Percentiles rank a stretch among this genome's conserved stretches.
phyloP scores from a whole-genome alignment of 257 asterid genomes.

The Avicennia marina region DNA sequence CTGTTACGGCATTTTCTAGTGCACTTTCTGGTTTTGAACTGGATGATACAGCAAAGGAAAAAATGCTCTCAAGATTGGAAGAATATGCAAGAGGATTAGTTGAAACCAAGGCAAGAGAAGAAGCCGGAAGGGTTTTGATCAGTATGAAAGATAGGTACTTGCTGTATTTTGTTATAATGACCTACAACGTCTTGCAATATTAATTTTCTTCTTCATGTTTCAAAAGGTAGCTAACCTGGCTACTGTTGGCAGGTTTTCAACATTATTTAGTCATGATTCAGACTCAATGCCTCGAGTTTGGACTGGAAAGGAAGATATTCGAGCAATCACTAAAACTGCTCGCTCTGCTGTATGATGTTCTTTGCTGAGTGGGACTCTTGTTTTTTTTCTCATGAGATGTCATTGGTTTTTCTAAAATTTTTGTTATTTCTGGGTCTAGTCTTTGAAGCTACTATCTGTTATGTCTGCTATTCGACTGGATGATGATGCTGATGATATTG shows the following conservation, averaged over 20 bases:
- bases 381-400: slow-evolving; percentile 3
- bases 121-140: slow-evolving; percentile 86
- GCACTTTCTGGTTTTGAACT: slow-evolving; percentile 87
- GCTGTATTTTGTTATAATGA: slow-evolving; percentile 14
- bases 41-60: slow-evolving; percentile 55
- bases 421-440: slow-evolving; percentile 36
- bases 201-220: slow-evolving; percentile 3
- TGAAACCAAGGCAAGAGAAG: slow-evolving; percentile 89
- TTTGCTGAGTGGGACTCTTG: background rate
- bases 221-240: slow-evolving; percentile 20
- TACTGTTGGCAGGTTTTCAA: slow-evolving; percentile 46
- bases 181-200: slow-evolving; percentile 6
- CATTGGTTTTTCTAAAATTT: slow-evolving; percentile 9
- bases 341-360: slow-evolving; percentile 62
- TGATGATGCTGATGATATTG: slow-evolving; percentile 65
- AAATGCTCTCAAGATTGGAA: slow-evolving; percentile 61
- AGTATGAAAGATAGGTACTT: slow-evolving; percentile 92
- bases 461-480: slow-evolving; percentile 94
- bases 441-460: slow-evolving; percentile 84
- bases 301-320: slow-evolving; percentile 84
- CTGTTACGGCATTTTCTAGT: slow-evolving; percentile 56
- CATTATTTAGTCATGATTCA: slow-evolving; percentile 60
- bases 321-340: slow-evolving; percentile 72
- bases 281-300: slow-evolving; percentile 89
- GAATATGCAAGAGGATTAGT: slow-evolving; percentile 76